Base-by-base conservation (phyloP, 345 rosid species). In the Balakata baccata region DNA sequence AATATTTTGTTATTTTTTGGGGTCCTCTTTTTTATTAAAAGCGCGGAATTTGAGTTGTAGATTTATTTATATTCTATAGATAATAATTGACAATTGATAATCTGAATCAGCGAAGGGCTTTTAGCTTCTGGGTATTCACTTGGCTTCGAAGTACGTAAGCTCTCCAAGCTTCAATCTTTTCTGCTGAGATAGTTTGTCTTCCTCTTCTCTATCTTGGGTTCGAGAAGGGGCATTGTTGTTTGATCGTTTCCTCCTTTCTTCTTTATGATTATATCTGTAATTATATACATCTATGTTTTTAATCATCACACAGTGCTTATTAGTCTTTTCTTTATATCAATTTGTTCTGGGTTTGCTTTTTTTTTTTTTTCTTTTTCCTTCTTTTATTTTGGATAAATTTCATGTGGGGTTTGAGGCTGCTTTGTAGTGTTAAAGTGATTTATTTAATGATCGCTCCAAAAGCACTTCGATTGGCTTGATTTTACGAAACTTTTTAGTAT, bases 91-190 rank as follows among this genome's bases (percentile, higher is more conserved):
- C 7, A 60, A 23, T 63, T 50, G 25, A 68, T 68, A 50, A 68
- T 68, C 60, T 10, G 61, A 68, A 25, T 68, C 60, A 51, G 52
- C 60, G 18, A 68, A 29, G 6, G 60, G 16, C 10, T 51, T 68
- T 50, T 14, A 18, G 47, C 75, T 71, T 47, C 49, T 46, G 66
- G 45, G 66, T n/a, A 23, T 7, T 3, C 23, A 0, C n/a, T 10
- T 11, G 34, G 50, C 50, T 20, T 9, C 2, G 46, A 49, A 5
- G 47, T 49, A 59, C 25, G 75, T 71, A 60, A 47, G 75, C 47
- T 60, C 68, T 60, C 23, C 46, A 60, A 29, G 58, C 58, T 71
- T 29, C 45, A 56, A 56, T 41, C 9, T 50, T 54, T n/a, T 13
- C 11, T 20, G 29, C 11, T 37, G 5, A 34, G 6, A 11, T 53